Evolutionary conservation across 257 asterid genomes (phyloP), one percentile per base, ranked within the genome.

Genomic region (Orobanche coerulescens): DNA sequence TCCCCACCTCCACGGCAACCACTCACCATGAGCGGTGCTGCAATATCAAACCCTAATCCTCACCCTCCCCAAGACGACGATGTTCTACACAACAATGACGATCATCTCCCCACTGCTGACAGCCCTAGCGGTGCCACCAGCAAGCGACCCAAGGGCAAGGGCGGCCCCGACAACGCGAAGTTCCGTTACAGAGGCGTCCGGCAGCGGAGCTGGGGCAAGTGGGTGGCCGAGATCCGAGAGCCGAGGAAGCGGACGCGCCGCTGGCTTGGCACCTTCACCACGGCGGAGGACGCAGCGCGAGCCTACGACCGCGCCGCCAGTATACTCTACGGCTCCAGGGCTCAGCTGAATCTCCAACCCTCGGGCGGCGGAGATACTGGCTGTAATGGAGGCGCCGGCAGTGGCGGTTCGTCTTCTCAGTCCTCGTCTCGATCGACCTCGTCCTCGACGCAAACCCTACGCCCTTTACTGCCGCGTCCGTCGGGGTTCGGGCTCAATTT

Each of bases 161-260:
- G 97, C 4, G 97, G 97, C 1, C 97, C 97, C 0, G 96, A 90
- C 33, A 90, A 90, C 59, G 70, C 60, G 64, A 87, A 84, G 78
- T 90, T 90, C 68, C 69, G 82, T 2, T 90, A 81, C 25, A 53
- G 97, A 0, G 97, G 97, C 0, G 96, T 90, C 3, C 65, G 97
- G n/a, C 97, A 90, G 62, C 85, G 97, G 2, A 90, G 97, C 72
- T 90, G 96, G 97, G 97, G 97, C 0, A 87, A 90, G 26, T 90
- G 97, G 97, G 97, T 90, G 0, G 96, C 96, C 6, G 96, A 90
- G 95, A 90, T 90, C 75, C 95, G 97, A 0, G 97, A 90, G 72
- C 97, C 97, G 0, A 58, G 90, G 0, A 87, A 90, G 60, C 76
- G 96, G 0, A 83, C 90, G 0, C 70, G 97, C 0, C 87, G 97